Base-by-base conservation (phyloP, 208 protist genomes). In the Leishmania arabica region DNA sequence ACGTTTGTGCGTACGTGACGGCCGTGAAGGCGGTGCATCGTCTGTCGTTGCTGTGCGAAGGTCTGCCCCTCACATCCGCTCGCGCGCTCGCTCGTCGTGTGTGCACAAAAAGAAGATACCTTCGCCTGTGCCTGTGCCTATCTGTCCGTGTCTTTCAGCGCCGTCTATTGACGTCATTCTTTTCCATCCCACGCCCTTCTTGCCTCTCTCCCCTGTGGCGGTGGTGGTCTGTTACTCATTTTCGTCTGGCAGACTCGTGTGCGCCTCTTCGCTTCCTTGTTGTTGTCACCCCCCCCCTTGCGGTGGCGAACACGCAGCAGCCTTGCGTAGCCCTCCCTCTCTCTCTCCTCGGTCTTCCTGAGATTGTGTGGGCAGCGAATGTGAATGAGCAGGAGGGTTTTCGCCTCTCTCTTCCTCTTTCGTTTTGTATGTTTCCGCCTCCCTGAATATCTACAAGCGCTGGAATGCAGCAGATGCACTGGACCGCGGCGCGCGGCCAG, bases 381-480 rank as follows among this genome's bases (percentile, higher is more conserved):
- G 31, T 6, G 31, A 68, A 42, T 31, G 56, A 62, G 27, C 13
- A 62, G 27, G 31, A 85, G 21, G 75, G 21, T 37, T 45, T n/a
- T 51, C 6, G 69, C 49, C 70, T 69, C 24, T 77, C n/a, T 64
- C 65, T 80, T 45, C 45, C 45, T 27, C 65, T 82, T 77, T 74
- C 58, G 19, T 37, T 56, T 56, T 58, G 17, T 70, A 17, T 60
- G 31, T 73, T 21, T 58, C 56, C 64, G n/a, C 6, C 56, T 65
- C 9, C 37, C 49, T 31, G 34, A 64, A 3, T 31, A 78, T 53
- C 37, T 2, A 54, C 53, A 49, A 78, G 13, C 37, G 1, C 4
- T 13, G 11, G 5, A 54, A 86, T 86, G 82, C 82, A 86, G 73
- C 82, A 86, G 66, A 51, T 82, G 71, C 82, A 86, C 66, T 86